Percentiles rank a stretch among this genome's conserved stretches.
Conservation (phyloP, 1,284 basidiomycete species). For the Pyrrhoderma lamaoense region DNA sequence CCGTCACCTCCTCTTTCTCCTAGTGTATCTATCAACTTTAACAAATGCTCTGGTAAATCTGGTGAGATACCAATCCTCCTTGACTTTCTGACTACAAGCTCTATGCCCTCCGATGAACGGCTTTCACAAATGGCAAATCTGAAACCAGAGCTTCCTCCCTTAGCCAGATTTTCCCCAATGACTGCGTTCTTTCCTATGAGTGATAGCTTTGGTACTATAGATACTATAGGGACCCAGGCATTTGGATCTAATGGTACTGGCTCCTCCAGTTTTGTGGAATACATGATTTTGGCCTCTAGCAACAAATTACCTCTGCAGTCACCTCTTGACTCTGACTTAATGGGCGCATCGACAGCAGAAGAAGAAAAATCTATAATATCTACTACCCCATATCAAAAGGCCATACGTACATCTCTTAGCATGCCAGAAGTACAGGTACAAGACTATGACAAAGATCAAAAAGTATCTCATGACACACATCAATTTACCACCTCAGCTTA, state of each 20-base stretch:
- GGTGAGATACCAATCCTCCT: conserved; percentile 17
- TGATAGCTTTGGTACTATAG: conserved; percentile 4
- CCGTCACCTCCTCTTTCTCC: conserved; percentile 14
- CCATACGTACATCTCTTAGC: conserved; percentile 1
- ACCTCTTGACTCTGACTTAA: not conserved
- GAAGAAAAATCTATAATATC: not conserved
- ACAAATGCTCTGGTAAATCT: not conserved
- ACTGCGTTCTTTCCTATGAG: conserved; percentile 18
- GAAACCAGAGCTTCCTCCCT: conserved; percentile 10
- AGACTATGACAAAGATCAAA: conserved; percentile 11
- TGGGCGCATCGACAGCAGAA: not conserved
- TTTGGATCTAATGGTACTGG: conserved; percentile 1
- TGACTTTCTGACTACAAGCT: conserved; percentile 13
- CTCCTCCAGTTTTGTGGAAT: not conserved
- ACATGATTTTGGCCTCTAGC: too few relatives aligned
- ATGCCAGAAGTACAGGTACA: conserved; percentile 8
- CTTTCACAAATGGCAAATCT: conserved; percentile 3
- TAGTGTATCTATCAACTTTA: conserved; percentile 6
- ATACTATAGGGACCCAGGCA: conserved; percentile 12
- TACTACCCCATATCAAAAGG: not conserved
- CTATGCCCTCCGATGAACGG: conserved; percentile 7
- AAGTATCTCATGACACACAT: conserved; percentile 14
- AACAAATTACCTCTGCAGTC: too few relatives aligned
- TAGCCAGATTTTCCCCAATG: conserved; percentile 17
- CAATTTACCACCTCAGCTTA: conserved; percentile 23